Conservation (phyloP, 2,329 filamentous ascomycete genomes). For the Colletotrichum sp. region DNA sequence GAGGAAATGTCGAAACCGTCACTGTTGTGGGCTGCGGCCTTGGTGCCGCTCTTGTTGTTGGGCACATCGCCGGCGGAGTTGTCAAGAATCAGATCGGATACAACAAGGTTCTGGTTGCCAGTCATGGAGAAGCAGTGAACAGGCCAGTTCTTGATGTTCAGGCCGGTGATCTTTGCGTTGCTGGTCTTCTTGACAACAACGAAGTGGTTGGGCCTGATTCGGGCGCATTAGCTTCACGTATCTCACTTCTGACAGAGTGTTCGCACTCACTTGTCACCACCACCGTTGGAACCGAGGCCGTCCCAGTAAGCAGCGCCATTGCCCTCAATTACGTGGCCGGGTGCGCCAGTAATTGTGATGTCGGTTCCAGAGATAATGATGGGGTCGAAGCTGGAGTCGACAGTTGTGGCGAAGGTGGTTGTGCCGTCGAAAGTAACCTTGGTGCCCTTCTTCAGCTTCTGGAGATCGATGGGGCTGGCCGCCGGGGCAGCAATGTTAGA, state of each 20-base stretch:
- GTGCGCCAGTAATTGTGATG: slow-evolving; percentile 10
- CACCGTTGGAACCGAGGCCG: slow-evolving; percentile 17
- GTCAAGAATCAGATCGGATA: slow-evolving; percentile 4
- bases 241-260: neutral
- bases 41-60: slow-evolving; percentile 7
- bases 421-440: slow-evolving; percentile 14
- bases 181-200: slow-evolving; percentile 16
- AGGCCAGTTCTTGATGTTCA: slow-evolving; percentile 21
- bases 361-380: slow-evolving; percentile 14
- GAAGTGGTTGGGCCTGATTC: slow-evolving; percentile 10
- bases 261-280: neutral
- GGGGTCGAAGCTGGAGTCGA: neutral
- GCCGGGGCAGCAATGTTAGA: slow-evolving; percentile 11
- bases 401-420: slow-evolving; percentile 9
- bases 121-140: slow-evolving; percentile 19
- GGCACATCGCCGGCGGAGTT: slow-evolving; percentile 16
- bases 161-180: slow-evolving; percentile 11
- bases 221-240: neutral
- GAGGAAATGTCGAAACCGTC: slow-evolving; percentile 48
- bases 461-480: slow-evolving; percentile 7
- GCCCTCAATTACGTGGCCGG: slow-evolving; percentile 14
- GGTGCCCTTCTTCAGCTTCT: neutral
- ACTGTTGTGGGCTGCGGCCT: slow-evolving; percentile 40
- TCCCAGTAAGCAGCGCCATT: slow-evolving; percentile 19
- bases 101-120: slow-evolving; percentile 5